These are phyloP conservation scores for Arabidopsis arenosa DNA, from an alignment of 345 rosid species.

Conservation along the genomic window DNA sequence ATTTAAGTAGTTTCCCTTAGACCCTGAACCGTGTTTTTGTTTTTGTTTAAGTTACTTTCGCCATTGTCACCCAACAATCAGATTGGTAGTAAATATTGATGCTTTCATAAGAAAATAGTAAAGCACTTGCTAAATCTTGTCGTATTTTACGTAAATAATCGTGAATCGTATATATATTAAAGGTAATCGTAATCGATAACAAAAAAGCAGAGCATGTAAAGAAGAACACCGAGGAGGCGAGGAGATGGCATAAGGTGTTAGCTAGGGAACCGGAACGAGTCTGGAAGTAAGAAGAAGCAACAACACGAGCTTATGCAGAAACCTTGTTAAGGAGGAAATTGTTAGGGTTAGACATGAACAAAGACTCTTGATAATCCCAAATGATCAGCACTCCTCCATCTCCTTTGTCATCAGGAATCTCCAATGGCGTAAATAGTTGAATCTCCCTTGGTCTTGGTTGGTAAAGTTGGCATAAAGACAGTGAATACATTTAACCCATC, in stretches of 20 bases:
- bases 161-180: too few relatives aligned
- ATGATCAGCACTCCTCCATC: not conserved
- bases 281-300: constrained; percentile 2
- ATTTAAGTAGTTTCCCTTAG: not conserved
- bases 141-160: too few relatives aligned
- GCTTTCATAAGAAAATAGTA: not conserved
- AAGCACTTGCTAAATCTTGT: not conserved
- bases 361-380: not conserved
- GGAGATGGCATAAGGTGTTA: not conserved
- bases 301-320: constrained; percentile 14
- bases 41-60: constrained; percentile 12
- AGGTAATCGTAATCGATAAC: not conserved
- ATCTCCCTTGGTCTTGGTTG: not conserved
- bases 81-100: not conserved
- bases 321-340: not conserved
- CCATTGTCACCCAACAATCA: constrained; percentile 17
- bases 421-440: not conserved
- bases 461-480: not conserved
- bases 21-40: not conserved
- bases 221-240: too few relatives aligned
- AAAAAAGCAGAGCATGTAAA: not conserved
- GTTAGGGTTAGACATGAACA: not conserved
- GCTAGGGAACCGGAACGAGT: not conserved
- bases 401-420: not conserved
- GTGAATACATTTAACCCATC: not conserved